Evolutionary conservation across 305 asterid species (phyloP).

Genomic region (Fraxinus angustifolia): DNA sequence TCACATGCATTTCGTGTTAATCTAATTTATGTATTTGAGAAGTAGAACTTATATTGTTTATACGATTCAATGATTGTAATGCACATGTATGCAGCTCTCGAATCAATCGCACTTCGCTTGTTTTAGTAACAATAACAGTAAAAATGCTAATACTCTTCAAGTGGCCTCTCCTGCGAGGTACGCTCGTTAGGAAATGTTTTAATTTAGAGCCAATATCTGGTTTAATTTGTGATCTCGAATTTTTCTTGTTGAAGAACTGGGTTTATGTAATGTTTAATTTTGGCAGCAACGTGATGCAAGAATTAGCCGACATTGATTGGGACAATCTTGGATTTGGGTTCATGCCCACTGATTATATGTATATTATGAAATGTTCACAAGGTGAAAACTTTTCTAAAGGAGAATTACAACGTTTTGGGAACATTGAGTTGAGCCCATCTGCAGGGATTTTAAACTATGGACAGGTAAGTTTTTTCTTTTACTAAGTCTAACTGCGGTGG

Average conservation of each 20-base stretch:
- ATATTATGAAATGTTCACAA: constrained; percentile 71
- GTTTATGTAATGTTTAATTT: constrained; percentile 12
- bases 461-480: constrained; percentile 47
- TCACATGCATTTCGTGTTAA: background rate
- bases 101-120: constrained; percentile 44
- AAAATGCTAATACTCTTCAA: constrained; percentile 31
- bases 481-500: background rate
- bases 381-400: constrained; percentile 69
- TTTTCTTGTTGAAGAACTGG: constrained; percentile 3
- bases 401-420: constrained; percentile 81
- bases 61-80: background rate
- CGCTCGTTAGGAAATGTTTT: background rate
- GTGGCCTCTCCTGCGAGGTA: constrained; percentile 62
- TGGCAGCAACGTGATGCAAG: constrained; percentile 51
- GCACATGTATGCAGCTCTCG: constrained; percentile 31
- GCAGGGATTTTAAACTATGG: constrained; percentile 93
- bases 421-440: constrained; percentile 92
- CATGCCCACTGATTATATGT: constrained; percentile 88
- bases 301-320: constrained; percentile 76
- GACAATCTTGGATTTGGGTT: constrained; percentile 81
- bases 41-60: background rate
- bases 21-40: background rate
- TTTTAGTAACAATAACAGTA: constrained; percentile 21
- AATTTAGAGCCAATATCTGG: background rate
- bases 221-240: background rate